Evolutionary conservation across 2,329 filamentous ascomycete species (phyloP), one percentile per base, ranked within the genome.

Genomic region (Bipolaris oryzae): DNA sequence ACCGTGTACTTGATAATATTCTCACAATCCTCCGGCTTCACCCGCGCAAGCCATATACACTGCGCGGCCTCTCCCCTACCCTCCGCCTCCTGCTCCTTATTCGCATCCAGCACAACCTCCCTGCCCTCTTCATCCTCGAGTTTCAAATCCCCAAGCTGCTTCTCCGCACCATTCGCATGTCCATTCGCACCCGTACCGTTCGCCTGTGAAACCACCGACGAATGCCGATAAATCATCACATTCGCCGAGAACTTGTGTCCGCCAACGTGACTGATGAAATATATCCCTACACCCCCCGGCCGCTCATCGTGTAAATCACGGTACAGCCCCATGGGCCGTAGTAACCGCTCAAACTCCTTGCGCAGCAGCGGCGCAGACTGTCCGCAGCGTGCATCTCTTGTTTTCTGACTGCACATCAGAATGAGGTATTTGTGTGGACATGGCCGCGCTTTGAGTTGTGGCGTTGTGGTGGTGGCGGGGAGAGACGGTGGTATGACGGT

Each of bases 181-280:
- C 63, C 67, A 11, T 70, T 64, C 9, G 37, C 33, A 7, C 31
- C 37, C 10, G 21, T 33, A 6, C 54, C 46, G 44, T 68, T 67
- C 3, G 64, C 59, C 16, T 52, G 58, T 23, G 66, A 57, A 0
- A 70, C 54, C 0, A 64, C 69, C 1, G 70, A 69, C 0, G 69
- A 81, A 16, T 84, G 83, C 9, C 95, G 85, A 76, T 99, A 98
- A 1, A 99, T 82, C 81, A 99, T 90, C 67, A 98, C 87, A 70
- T 99, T 99, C 25, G 95, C 95, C 44, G 89, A 88, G 78, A 96
- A 98, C 80, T 97, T 97, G 81, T 99, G 95, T 0, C 95, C 95
- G 25, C 95, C 95, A 2, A 97, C 92, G 72, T 99, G 95, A 65
- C 88, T 94, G 72, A 98, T 96, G 74, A 97, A 98, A 79, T 96